phyloP scores from a whole-genome alignment of 768 basidiomycete genomes.

The Chalciporus piperatus region DNA sequence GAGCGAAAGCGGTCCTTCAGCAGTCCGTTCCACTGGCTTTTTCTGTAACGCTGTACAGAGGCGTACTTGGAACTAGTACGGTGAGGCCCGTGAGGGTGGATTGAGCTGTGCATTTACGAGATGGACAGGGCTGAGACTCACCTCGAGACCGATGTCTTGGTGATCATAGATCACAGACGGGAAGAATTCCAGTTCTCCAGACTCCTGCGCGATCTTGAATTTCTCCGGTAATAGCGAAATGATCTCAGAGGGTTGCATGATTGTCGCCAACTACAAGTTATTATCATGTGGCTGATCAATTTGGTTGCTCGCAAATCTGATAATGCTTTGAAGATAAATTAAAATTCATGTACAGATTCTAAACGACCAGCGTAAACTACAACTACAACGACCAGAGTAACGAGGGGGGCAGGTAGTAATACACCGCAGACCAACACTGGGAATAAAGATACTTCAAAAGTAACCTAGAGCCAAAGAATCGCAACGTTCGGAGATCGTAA shows the following conservation, averaged over 20 bases:
- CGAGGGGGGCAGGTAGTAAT: neutral
- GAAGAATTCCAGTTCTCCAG: slow-evolving; percentile 75
- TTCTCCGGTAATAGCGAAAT: slow-evolving; percentile 50
- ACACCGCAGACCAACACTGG: neutral
- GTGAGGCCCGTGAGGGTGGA: no score
- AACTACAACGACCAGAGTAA: neutral
- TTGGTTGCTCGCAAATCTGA: neutral
- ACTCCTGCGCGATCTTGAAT: slow-evolving; percentile 55
- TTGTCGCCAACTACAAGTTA: neutral
- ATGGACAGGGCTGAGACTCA: slow-evolving; percentile 27
- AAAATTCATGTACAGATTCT: neutral
- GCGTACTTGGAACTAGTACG: slow-evolving; percentile 75
- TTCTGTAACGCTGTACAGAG: slow-evolving; percentile 82
- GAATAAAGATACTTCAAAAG: neutral
- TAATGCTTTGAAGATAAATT: no score
- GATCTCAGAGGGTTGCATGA: slow-evolving; percentile 42
- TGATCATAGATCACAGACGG: slow-evolving; percentile 66
- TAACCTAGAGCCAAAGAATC: neutral
- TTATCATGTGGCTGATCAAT: no score
- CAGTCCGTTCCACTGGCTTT: slow-evolving; percentile 58
- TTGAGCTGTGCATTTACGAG: neutral
- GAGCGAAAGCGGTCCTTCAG: slow-evolving; percentile 34
- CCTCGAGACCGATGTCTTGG: slow-evolving; percentile 62
- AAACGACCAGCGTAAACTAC: slow-evolving; percentile 2
- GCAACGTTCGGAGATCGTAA: neutral